phyloP scores from a whole-genome alignment of 257 asterid genomes.

The Ilex asprella region DNA sequence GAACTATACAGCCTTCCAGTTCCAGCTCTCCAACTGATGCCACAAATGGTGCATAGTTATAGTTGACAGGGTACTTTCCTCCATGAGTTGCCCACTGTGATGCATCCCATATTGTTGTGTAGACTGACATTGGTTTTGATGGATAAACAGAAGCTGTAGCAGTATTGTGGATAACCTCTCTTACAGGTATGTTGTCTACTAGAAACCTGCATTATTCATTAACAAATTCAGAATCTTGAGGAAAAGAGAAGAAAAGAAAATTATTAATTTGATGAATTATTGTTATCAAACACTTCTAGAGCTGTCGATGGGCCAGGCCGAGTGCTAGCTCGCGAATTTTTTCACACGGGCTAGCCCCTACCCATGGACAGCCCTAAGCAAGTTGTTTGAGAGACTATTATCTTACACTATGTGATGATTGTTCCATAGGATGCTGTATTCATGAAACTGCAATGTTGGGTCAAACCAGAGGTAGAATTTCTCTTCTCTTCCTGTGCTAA shows the following conservation, averaged over 20 bases:
- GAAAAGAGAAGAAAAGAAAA: too few relatives aligned
- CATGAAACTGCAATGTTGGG: constrained; percentile 61
- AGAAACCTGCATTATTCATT: constrained; percentile 37
- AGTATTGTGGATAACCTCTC: constrained; percentile 46
- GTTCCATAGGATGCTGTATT: constrained; percentile 80
- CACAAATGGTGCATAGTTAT: constrained; percentile 56
- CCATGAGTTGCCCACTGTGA: constrained; percentile 92
- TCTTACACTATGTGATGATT: constrained; percentile 70
- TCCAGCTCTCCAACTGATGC: constrained; percentile 41
- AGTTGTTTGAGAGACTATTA: neutral
- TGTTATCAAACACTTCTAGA: neutral
- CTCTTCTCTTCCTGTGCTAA: constrained; percentile 72
- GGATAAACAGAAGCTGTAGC: constrained; percentile 55
- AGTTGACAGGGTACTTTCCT: constrained; percentile 71
- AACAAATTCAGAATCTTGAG: too few relatives aligned
- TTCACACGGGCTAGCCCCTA: too few relatives aligned
- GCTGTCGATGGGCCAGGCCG: too few relatives aligned
- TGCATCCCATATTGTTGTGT: constrained; percentile 74
- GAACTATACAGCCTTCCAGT: constrained; percentile 56
- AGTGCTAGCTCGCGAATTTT: too few relatives aligned
- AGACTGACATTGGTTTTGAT: constrained; percentile 68
- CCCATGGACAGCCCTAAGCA: neutral
- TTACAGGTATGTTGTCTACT: constrained; percentile 73
- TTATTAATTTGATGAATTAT: neutral
- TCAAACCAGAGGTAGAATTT: constrained; percentile 88